phyloP scores from a whole-genome alignment of 345 rosid genomes.

The Salix purpurea region DNA sequence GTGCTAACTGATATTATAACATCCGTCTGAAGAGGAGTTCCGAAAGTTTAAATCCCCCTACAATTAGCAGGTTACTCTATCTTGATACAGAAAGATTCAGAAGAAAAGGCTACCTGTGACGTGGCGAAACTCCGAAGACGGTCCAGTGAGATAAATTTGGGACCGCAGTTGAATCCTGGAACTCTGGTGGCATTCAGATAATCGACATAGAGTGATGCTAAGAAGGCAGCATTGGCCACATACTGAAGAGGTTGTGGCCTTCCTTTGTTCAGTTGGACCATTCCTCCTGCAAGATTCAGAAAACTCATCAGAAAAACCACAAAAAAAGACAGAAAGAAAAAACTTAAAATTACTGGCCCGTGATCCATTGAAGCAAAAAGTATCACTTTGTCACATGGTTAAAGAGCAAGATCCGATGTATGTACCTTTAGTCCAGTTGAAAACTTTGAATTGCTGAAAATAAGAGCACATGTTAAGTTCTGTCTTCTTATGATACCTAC shows the following conservation, averaged over 20 bases:
- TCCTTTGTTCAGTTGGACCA: conserved; percentile 56
- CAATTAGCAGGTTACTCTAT: not conserved
- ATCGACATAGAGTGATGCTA: conserved; percentile 70
- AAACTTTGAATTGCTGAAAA: conserved; percentile 49
- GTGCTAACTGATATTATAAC: not conserved
- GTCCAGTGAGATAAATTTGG: conserved; percentile 30
- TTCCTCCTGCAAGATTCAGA: conserved; percentile 46
- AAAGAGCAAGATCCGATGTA: not conserved
- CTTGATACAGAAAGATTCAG: not conserved
- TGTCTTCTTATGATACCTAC: conserved; percentile 67
- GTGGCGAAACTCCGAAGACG: conserved; percentile 51
- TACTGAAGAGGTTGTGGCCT: conserved; percentile 58
- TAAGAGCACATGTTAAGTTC: conserved; percentile 70
- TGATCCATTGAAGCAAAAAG: not conserved
- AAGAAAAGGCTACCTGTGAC: conserved; percentile 48
- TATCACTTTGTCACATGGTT: not conserved
- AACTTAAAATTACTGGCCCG: not conserved
- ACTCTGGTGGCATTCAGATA: conserved; percentile 59
- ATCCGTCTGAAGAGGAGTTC: not conserved
- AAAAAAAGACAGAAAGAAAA: not conserved
- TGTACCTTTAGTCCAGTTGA: conserved; percentile 72
- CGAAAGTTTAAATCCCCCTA: not conserved
- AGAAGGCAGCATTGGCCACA: conserved; percentile 65
- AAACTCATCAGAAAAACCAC: not conserved
- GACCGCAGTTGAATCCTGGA: conserved; percentile 69